These are phyloP conservation scores for Aspergillus ruber DNA, from an alignment of 2,329 filamentous ascomycete genomes.

Conservation along the genomic window DNA sequence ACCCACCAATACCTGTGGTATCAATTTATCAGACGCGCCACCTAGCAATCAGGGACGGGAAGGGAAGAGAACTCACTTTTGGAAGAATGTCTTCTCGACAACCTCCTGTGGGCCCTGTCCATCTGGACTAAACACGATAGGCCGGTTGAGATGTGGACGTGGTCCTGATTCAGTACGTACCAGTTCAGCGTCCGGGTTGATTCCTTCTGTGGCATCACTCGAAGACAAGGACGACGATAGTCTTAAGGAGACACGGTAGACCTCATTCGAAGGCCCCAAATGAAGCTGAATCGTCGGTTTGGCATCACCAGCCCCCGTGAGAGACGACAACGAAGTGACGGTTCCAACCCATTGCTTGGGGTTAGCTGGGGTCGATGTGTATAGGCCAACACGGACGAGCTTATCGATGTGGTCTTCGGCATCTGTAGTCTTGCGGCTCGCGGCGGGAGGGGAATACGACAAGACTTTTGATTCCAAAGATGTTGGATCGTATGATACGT, in stretches of 20 bases:
- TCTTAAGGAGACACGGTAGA: slow-evolving; percentile 34
- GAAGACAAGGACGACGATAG: slow-evolving; percentile 15
- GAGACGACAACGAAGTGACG: slow-evolving; percentile 31
- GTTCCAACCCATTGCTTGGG: slow-evolving; percentile 36
- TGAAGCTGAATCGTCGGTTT: slow-evolving; percentile 35
- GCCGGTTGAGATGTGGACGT: slow-evolving; percentile 34
- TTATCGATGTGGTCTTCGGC: slow-evolving; percentile 32
- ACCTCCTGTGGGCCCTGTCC: slow-evolving; percentile 32
- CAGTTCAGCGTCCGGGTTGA: slow-evolving; percentile 26
- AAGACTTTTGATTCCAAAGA: slow-evolving; percentile 30
- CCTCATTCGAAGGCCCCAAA: slow-evolving; percentile 29
- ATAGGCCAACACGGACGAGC: slow-evolving; percentile 50
- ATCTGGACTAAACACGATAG: slow-evolving; percentile 33
- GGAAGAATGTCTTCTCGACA: slow-evolving; percentile 39
- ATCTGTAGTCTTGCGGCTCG: slow-evolving; percentile 3
- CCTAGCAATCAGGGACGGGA: neutral
- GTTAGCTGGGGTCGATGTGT: slow-evolving; percentile 29
- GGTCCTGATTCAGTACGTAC: slow-evolving; percentile 26
- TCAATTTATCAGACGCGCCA: neutral
- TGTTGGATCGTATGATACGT: slow-evolving; percentile 35
- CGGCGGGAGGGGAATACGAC: slow-evolving; percentile 33
- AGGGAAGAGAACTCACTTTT: slow-evolving; percentile 29
- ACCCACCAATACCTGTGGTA: slow-evolving; percentile 43
- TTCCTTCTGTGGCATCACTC: slow-evolving; percentile 9
- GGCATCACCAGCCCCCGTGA: slow-evolving; percentile 16